A percentile compares a stretch with the other conserved stretches of the same genome.
Conservation (phyloP, 1,284 basidiomycete genomes). For the Bondarzewia mesenterica region DNA sequence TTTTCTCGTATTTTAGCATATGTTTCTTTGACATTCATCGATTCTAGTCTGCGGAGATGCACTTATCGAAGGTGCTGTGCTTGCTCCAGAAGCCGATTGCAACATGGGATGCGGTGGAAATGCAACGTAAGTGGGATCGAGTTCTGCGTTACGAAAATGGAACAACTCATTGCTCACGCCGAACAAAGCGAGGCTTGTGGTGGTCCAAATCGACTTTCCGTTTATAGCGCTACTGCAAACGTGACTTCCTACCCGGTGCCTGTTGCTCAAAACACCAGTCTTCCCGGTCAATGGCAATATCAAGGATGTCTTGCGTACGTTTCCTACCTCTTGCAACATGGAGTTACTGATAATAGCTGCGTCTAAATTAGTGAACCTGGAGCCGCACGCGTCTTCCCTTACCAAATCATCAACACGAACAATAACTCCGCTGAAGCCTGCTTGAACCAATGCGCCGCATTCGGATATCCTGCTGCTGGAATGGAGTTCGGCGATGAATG, state of each 20-base stretch:
- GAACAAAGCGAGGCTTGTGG: conserved; percentile 55
- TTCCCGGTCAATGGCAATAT: conserved; percentile 58
- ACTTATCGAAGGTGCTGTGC: conserved; percentile 48
- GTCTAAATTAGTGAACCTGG: conserved; percentile 24
- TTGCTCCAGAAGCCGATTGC: conserved; percentile 43
- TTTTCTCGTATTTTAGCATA: background rate
- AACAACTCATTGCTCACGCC: background rate
- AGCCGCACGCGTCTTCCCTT: conserved; percentile 41
- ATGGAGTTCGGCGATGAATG: conserved; percentile 56
- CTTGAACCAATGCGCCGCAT: conserved; percentile 53
- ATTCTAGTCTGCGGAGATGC: conserved; percentile 53
- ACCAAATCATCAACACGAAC: conserved; percentile 46
- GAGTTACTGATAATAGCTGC: background rate
- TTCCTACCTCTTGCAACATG: background rate
- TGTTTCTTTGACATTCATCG: conserved; percentile 6
- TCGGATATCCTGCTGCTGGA: conserved; percentile 58
- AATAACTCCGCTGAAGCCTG: conserved; percentile 60
- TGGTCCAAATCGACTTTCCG: conserved; percentile 58
- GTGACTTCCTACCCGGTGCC: conserved; percentile 55
- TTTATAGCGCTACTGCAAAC: conserved; percentile 47
- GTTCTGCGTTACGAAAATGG: background rate
- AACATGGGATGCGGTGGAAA: conserved; percentile 62
- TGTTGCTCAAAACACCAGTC: conserved; percentile 38
- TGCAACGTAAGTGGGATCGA: conserved; percentile 36
- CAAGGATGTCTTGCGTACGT: conserved; percentile 58